Evolutionary conservation across 2,329 filamentous ascomycete genomes (phyloP), one percentile per base, ranked within the genome.

Genomic region (Biscogniauxia sp.): DNA sequence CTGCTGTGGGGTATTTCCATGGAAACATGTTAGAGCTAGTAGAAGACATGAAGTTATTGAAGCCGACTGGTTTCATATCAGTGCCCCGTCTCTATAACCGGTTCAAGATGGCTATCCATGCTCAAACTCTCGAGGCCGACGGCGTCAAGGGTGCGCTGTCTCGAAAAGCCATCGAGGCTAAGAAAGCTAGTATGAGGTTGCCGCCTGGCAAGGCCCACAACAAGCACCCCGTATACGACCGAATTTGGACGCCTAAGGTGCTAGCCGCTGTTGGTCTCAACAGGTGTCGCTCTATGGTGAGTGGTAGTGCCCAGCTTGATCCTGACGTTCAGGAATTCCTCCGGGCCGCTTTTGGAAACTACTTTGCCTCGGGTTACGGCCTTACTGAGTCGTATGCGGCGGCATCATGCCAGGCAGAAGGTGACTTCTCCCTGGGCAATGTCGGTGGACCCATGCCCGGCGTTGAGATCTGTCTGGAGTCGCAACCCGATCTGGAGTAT

Each of bases 401-500:
- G 28, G 87, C 85, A 20, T 82, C 89, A 13, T 84, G 86, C 41
- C 95, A 98, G 78, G 70, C 85, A 11, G 75, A 79, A 1, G 83
- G 83, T 53, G 95, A 99, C 75, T 87, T 91, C 72, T 84, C 83
- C 8, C 79, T 88, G 4, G 93, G 92, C 63, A 96, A 93, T 77
- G 94, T 94, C 68, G 95, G 95, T 56, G 87, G 84, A 5, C 82
- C 93, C 0, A 82, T 85, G 62, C 82, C 87, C 7, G 82, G 81
- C 61, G 77, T 84, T 8, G 95, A 99, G 79, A 79, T 88, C 54
- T 96, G 93, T 74, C 82, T 97, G 59, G 82, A 89, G 73, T 96
- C 93, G 56, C 90, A 96, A 6, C 93, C 94, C 1, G 94, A 98
- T 64, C 94, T 97, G 84, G 94, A 97, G 59, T 99, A 99, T 79